Percentiles rank a stretch among this genome's conserved stretches.
These are phyloP conservation scores for Dalechampia spathulata DNA, from an alignment of 441 rosid species.

Conservation along the genomic window DNA sequence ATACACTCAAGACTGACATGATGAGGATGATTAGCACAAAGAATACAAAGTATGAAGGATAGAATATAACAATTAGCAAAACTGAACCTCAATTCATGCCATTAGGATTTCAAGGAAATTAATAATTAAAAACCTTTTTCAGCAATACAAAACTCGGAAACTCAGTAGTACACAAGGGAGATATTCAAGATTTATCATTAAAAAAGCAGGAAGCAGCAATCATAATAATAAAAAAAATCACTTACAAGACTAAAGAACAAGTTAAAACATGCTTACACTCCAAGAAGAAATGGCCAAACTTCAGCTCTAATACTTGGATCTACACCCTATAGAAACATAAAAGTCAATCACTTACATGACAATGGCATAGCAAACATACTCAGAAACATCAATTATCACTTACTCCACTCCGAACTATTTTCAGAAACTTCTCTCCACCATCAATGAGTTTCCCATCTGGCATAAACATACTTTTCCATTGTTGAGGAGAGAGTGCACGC, in stretches of 20 bases:
- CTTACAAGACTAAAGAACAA: not conserved
- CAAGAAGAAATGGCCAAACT: conserved; percentile 93
- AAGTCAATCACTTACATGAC: conserved; percentile 9
- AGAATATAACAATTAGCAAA: not conserved
- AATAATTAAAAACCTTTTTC: not conserved
- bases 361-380: not conserved
- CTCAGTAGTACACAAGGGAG: too few species aligned
- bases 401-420: conserved; percentile 87
- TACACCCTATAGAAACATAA: conserved; percentile 50
- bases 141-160: not conserved
- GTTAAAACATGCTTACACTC: conserved; percentile 62
- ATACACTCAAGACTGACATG: not conserved
- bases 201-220: not conserved
- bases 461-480: conserved; percentile 71
- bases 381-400: conserved; percentile 26
- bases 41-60: not conserved
- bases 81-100: not conserved
- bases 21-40: not conserved
- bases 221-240: not conserved
- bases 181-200: too few species aligned
- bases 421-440: conserved; percentile 73
- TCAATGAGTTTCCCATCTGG: conserved; percentile 70
- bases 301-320: conserved; percentile 83
- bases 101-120: not conserved
- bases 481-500: conserved; percentile 56